A percentile compares a stretch with the other conserved stretches of the same genome.
These are phyloP conservation scores for Daldinia bambusicola DNA, from an alignment of 495 filamentous ascomycete species.

Conservation along the genomic window DNA sequence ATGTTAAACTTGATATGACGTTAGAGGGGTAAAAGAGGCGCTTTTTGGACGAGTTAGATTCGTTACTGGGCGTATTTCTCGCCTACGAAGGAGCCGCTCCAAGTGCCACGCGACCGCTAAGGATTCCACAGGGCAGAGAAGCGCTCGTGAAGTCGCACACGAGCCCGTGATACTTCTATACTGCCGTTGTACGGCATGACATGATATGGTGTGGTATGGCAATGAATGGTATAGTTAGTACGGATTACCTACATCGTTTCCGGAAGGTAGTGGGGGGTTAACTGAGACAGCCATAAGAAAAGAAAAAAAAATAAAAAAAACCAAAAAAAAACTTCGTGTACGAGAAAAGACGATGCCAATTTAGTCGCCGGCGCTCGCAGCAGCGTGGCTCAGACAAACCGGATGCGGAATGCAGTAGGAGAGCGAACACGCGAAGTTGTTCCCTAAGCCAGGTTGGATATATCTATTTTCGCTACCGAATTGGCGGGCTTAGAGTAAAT, in stretches of 20 bases:
- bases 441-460: conserved; percentile 23
- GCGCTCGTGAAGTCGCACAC: not conserved
- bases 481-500: conserved; percentile 3
- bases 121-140: conserved; percentile 29
- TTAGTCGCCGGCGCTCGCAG: conserved; percentile 27
- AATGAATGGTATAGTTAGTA: not conserved
- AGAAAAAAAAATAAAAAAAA: no score
- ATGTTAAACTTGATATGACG: conserved; percentile 24
- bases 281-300: conserved; percentile 8
- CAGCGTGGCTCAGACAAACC: conserved; percentile 30
- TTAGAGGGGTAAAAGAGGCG: conserved; percentile 23
- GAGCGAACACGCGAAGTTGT: conserved; percentile 14
- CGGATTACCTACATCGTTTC: conserved; percentile 13
- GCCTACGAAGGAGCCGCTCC: conserved; percentile 29
- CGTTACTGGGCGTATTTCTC: conserved; percentile 19
- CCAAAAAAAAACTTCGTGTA: conserved; percentile 22
- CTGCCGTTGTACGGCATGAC: conserved; percentile 17
- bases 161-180: not conserved
- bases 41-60: conserved; percentile 8
- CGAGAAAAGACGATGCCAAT: conserved; percentile 15
- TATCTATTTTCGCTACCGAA: conserved; percentile 16
- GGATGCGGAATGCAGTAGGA: conserved; percentile 29
- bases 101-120: conserved; percentile 37
- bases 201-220: not conserved
- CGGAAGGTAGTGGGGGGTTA: conserved; percentile 17